Base-by-base conservation (phyloP, 306 rosid species). In the Comarum palustre region DNA sequence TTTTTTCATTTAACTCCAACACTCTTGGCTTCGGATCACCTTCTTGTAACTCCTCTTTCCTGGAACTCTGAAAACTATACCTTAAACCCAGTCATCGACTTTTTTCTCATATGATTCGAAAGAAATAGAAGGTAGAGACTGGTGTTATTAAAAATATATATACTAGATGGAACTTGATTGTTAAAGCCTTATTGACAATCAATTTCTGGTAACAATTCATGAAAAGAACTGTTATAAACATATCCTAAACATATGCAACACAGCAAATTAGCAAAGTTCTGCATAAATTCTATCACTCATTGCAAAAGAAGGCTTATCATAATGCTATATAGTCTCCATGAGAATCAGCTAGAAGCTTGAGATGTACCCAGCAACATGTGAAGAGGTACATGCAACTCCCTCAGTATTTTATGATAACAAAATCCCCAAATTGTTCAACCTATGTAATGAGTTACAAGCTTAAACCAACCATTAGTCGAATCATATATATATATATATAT, bases 281-380 rank as follows among this genome's bases (percentile, higher is more conserved):
- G 4, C 27, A 52, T n/a, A 52, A n/a, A 8, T 27, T 59, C 19
- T 14, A 29, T 59, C 65, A 59, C 31, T 7, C 29, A 55, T 55
- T 7, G 29, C 20, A n/a, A 19, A 29, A 27, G 29, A 15, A 29
- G 45, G 59, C 60, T 69, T 48, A 36, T 3, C 36, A 13, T 3
- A 8, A 20, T 48, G 61, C 61, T 32, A 68, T 46, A 68, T 29
- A 2, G 20, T 46, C 32, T 69, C 39, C 42, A 16, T 51, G 9
- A 70, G 47, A 13, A 51, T 70, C 63, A 70, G 63, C 48, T 51
- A 51, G 63, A 43, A 36, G 55, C 48, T 20, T 34, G 36, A 36
- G 13, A 69, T 50, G 57, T 31, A 69, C 20, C 73, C 73, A 52
- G 36, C 14, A 70, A 71, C 20, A 71, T 16, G 39, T 8, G 50